A percentile compares a stretch with the other conserved stretches of the same genome.
phyloP scores from a whole-genome alignment of 495 filamentous ascomycete genomes.

The Talaromyces borbonicus region DNA sequence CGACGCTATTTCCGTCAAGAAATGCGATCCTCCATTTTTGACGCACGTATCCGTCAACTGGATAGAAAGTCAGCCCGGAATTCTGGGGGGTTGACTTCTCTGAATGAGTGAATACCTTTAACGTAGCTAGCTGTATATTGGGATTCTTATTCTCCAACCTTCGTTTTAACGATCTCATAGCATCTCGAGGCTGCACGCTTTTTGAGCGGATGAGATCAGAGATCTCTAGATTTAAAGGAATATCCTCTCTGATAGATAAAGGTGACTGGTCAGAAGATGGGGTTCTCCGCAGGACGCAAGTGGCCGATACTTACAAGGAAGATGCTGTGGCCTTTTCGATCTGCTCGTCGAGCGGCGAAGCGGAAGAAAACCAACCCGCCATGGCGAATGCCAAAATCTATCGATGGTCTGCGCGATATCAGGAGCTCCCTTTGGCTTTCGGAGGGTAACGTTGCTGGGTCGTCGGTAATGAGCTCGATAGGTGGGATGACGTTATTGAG shows the following conservation, averaged over 20 bases:
- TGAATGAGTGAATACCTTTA: slow-evolving; percentile 54
- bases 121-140: slow-evolving; percentile 84
- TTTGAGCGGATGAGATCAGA: slow-evolving; percentile 95
- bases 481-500: slow-evolving; percentile 20
- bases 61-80: slow-evolving; percentile 5
- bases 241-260: slow-evolving; percentile 77
- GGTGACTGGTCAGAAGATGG: background rate
- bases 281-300: background rate
- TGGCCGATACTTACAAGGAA: slow-evolving; percentile 56
- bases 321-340: slow-evolving; percentile 90
- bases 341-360: slow-evolving; percentile 87
- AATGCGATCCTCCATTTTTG: slow-evolving; percentile 96
- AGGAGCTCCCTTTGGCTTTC: too few species aligned
- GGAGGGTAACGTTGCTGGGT: background rate
- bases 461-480: background rate
- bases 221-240: slow-evolving; percentile 92
- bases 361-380: slow-evolving; percentile 85
- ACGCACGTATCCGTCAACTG: slow-evolving; percentile 95
- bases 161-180: slow-evolving; percentile 89
- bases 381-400: slow-evolving; percentile 60
- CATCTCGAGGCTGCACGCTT: slow-evolving; percentile 91
- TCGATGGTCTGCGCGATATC: too few species aligned
- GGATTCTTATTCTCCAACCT: slow-evolving; percentile 94
- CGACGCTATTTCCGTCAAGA: slow-evolving; percentile 87
- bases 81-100: too few species aligned